phyloP scores from a whole-genome alignment of 202 grass and related monocot genomes.

The Digitaria exilis region DNA sequence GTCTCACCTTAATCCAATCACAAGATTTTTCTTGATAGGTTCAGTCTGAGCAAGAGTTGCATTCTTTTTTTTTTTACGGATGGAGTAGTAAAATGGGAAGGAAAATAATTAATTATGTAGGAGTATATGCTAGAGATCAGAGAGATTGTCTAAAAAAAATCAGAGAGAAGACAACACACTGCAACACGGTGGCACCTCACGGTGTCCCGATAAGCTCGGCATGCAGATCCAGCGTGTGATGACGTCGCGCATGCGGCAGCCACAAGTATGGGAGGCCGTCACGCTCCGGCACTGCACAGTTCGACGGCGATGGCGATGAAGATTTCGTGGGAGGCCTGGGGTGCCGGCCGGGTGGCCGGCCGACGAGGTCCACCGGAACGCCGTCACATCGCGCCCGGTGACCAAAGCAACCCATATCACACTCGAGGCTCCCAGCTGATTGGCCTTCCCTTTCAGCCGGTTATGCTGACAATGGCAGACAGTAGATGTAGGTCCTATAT shows the following conservation, averaged over 20 bases:
- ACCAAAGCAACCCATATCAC: background rate
- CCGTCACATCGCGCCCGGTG: background rate
- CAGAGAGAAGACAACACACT: background rate
- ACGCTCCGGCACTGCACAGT: background rate
- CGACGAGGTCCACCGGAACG: background rate
- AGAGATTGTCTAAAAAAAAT: too few relatives aligned
- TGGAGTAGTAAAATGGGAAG: too few relatives aligned
- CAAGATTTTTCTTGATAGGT: too few relatives aligned
- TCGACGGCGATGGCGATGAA: background rate
- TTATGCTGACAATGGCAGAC: background rate
- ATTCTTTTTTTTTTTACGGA: too few relatives aligned
- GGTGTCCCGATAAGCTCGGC: background rate
- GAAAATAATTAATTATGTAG: too few relatives aligned
- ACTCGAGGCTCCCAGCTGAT: background rate
- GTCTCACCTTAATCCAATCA: too few relatives aligned
- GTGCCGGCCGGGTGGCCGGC: background rate
- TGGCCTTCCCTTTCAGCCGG: background rate
- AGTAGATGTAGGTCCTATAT: too few relatives aligned
- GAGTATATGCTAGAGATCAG: background rate
- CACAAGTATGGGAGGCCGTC: background rate
- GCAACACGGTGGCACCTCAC: background rate
- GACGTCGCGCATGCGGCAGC: conserved; percentile 33
- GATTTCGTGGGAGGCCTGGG: background rate
- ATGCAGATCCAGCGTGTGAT: background rate
- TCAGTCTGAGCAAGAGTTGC: too few relatives aligned